A percentile compares a stretch with the other conserved stretches of the same genome.
Evolutionary conservation across 2,329 filamentous ascomycete genomes (phyloP).

Genomic region (Tolypocladium sp.): DNA sequence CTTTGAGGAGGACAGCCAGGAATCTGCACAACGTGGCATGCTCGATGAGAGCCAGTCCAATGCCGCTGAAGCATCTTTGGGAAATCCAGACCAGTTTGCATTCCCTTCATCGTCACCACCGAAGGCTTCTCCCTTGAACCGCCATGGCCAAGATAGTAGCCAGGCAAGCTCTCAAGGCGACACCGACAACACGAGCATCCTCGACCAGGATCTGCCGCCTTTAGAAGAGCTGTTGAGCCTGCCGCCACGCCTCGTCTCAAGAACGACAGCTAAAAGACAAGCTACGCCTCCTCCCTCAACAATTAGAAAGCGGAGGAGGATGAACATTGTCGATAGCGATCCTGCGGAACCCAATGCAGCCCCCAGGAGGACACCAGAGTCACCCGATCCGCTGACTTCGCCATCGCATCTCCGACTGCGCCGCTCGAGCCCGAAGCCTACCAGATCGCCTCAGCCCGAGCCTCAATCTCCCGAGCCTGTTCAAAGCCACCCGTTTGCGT

Average conservation of each 20-base stretch:
- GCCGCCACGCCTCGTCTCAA: conserved; percentile 6
- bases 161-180: conserved; percentile 22
- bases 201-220: conserved; percentile 27
- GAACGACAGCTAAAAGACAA: conserved; percentile 12
- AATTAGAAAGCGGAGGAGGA: conserved; percentile 19
- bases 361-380: background rate
- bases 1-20: conserved; percentile 43
- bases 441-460: background rate
- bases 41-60: conserved; percentile 26
- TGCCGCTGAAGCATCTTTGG: conserved; percentile 7
- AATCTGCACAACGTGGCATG: conserved; percentile 18
- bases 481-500: background rate
- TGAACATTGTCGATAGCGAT: conserved; percentile 21
- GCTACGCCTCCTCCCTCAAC: conserved; percentile 14
- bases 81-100: conserved; percentile 10
- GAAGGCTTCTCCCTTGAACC: conserved; percentile 15
- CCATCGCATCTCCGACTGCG: background rate
- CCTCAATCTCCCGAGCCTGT: background rate
- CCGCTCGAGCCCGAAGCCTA: background rate
- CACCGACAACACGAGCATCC: conserved; percentile 27
- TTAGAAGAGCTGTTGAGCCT: conserved; percentile 23
- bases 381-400: background rate
- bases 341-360: conserved; percentile 12
- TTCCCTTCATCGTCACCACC: conserved; percentile 19
- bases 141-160: conserved; percentile 19